phyloP scores from a whole-genome alignment of 192 early-diverging fungal genomes.

The Rhizoclosmatium sp. region DNA sequence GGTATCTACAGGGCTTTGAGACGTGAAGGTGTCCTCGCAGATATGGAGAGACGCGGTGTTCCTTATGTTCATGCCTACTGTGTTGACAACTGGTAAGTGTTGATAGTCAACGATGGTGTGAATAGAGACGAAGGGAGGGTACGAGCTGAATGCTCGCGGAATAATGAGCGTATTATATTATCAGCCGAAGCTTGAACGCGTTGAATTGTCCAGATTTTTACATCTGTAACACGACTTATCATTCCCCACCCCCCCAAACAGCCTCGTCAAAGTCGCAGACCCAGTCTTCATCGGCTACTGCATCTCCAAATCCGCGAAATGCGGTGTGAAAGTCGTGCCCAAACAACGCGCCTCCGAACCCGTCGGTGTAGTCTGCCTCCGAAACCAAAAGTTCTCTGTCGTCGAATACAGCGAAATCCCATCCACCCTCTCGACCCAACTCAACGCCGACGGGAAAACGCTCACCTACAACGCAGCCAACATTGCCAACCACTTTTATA shows the following conservation, averaged over 20 bases:
- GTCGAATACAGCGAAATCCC: slow-evolving; percentile 98
- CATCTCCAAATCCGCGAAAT: slow-evolving; percentile 85
- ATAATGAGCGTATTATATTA: too few relatives aligned
- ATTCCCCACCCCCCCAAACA: too few relatives aligned
- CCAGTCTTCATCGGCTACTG: slow-evolving; percentile 96
- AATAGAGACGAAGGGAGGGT: too few relatives aligned
- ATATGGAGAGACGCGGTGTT: slow-evolving; percentile 83
- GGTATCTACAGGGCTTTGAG: slow-evolving; percentile 96
- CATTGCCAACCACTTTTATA: slow-evolving; percentile 99
- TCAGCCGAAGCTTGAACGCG: background rate
- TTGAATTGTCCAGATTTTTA: too few relatives aligned
- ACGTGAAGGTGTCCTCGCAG: slow-evolving; percentile 78
- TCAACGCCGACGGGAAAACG: slow-evolving; percentile 65
- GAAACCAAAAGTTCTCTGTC: slow-evolving; percentile 82
- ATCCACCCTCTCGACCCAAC: slow-evolving; percentile 69
- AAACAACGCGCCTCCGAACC: slow-evolving; percentile 87
- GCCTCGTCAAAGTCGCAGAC: slow-evolving; percentile 92
- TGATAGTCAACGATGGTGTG: too few relatives aligned
- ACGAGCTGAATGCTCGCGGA: too few relatives aligned
- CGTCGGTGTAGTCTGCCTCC: slow-evolving; percentile 94
- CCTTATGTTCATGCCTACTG: slow-evolving; percentile 94
- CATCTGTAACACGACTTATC: too few relatives aligned
- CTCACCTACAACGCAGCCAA: slow-evolving; percentile 92
- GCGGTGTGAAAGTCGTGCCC: slow-evolving; percentile 94
- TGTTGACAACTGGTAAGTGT: slow-evolving; percentile 87